Percentiles rank a stretch among this genome's conserved stretches.
Evolutionary conservation across 2,329 filamentous ascomycete genomes (phyloP).

Genomic region (Diplocarpon rosae): DNA sequence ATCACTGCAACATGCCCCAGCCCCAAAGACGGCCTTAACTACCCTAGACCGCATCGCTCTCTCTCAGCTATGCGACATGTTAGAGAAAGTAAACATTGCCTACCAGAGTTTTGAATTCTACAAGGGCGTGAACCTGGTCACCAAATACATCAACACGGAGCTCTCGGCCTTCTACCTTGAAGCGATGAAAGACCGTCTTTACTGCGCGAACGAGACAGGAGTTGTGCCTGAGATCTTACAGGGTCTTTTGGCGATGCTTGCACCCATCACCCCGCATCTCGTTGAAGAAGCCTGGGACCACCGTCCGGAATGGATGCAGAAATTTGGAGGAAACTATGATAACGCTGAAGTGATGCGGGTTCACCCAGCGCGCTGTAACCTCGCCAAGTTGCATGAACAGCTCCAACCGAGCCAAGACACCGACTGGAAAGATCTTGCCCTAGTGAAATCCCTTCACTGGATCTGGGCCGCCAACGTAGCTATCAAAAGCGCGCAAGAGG

Average conservation of each 20-base stretch:
- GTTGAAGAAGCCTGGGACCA: conserved; percentile 84
- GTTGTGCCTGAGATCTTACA: conserved; percentile 56
- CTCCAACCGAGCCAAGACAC: conserved; percentile 2
- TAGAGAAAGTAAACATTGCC: conserved; percentile 50
- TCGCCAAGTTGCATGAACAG: not conserved
- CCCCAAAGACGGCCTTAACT: conserved; percentile 37
- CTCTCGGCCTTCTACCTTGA: conserved; percentile 93
- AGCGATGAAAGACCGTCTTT: conserved; percentile 80
- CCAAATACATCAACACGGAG: conserved; percentile 71
- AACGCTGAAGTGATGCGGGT: conserved; percentile 9
- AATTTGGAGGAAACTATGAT: conserved; percentile 13
- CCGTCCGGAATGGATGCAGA: conserved; percentile 52
- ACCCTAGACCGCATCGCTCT: conserved; percentile 65
- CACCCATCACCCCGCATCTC: conserved; percentile 69
- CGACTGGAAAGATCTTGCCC: conserved; percentile 6
- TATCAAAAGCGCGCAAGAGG: conserved; percentile 67
- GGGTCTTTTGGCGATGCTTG: conserved; percentile 67
- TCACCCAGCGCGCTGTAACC: conserved; percentile 27
- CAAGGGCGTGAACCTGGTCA: conserved; percentile 61
- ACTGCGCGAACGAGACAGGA: conserved; percentile 65
- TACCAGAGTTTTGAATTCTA: conserved; percentile 72
- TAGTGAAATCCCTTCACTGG: conserved; percentile 3
- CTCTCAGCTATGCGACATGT: conserved; percentile 57
- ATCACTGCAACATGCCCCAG: conserved; percentile 41
- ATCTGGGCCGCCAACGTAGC: conserved; percentile 38